Conservation (phyloP, 345 rosid species). For the Schrenkiella parvula region DNA sequence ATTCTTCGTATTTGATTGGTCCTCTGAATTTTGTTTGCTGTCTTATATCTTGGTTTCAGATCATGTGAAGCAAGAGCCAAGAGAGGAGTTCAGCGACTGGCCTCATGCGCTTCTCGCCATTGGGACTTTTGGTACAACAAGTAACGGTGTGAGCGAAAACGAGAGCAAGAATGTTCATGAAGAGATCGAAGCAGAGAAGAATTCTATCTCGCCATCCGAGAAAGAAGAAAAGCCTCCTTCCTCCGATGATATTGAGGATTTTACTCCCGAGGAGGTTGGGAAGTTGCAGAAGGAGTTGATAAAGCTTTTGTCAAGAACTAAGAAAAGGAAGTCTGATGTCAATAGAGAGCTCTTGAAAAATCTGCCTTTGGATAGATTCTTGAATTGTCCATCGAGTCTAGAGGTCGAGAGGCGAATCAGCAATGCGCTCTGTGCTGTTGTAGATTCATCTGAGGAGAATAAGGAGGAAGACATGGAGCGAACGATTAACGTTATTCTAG, state of each 20-base stretch:
- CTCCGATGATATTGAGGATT: constrained; percentile 54
- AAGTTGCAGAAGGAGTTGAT: constrained; percentile 76
- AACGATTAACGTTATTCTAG: constrained; percentile 73
- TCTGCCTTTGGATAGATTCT: constrained; percentile 89
- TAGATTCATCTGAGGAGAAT: constrained; percentile 41
- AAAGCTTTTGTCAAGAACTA: constrained; percentile 61
- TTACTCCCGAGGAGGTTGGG: constrained; percentile 82
- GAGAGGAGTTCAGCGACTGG: constrained; percentile 93
- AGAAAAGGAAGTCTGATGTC: constrained; percentile 38
- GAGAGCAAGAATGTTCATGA: constrained; percentile 30
- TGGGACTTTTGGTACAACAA: constrained; percentile 72
- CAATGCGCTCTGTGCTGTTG: constrained; percentile 28
- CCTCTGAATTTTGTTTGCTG: not conserved
- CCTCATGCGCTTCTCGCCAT: constrained; percentile 78
- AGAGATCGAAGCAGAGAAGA: constrained; percentile 24
- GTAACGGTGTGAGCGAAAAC: constrained; percentile 31
- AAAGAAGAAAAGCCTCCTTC: constrained; percentile 37
- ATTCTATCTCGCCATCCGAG: not conserved
- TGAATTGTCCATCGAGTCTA: constrained; percentile 94
- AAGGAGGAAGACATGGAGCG: constrained; percentile 77
- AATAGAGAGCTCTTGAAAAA: constrained; percentile 46
- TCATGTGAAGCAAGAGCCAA: constrained; percentile 52
- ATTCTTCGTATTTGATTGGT: not conserved
- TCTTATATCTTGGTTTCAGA: constrained; percentile 28
- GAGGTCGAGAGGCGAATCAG: constrained; percentile 79